These are phyloP conservation scores for Talaromyces amestolkiae DNA, from an alignment of 2,329 filamentous ascomycete genomes.

Conservation along the genomic window DNA sequence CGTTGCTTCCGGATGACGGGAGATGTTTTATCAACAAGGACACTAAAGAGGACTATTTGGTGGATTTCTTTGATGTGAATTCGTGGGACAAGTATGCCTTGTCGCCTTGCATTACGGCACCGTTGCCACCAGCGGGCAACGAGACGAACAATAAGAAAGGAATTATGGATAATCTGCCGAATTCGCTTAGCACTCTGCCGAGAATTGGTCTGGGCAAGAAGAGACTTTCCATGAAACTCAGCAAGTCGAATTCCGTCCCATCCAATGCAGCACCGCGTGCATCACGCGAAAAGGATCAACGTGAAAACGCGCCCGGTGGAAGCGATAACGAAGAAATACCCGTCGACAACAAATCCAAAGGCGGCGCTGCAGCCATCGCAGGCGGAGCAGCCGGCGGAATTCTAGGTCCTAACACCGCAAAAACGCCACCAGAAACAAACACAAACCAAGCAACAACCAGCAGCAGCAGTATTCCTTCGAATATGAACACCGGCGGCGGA, in stretches of 20 bases:
- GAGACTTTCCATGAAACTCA: conserved; percentile 35
- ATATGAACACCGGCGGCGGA: neutral
- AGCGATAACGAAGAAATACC: conserved; percentile 4
- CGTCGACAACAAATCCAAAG: neutral
- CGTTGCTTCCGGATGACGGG: conserved; percentile 80
- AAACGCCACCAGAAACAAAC: conserved; percentile 30
- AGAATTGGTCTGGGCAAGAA: conserved; percentile 30
- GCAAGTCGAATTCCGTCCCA: conserved; percentile 17
- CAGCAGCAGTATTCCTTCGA: conserved; percentile 25
- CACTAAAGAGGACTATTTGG: conserved; percentile 73
- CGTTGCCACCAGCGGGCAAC: conserved; percentile 58
- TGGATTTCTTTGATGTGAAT: conserved; percentile 79
- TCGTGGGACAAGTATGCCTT: conserved; percentile 76
- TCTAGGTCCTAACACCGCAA: conserved; percentile 17
- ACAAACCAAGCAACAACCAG: conserved; percentile 25
- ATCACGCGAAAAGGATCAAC: conserved; percentile 19
- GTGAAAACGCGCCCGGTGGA: conserved; percentile 15
- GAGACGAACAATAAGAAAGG: conserved; percentile 27
- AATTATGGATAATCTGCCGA: conserved; percentile 38
- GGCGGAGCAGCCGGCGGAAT: neutral
- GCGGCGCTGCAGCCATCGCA: neutral
- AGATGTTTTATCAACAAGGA: conserved; percentile 82
- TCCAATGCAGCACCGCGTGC: conserved; percentile 18
- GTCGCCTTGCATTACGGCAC: conserved; percentile 71
- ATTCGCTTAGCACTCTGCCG: conserved; percentile 28